A percentile compares a stretch with the other conserved stretches of the same genome.
phyloP scores from a whole-genome alignment of 345 rosid species.

The Psidium guajava region DNA sequence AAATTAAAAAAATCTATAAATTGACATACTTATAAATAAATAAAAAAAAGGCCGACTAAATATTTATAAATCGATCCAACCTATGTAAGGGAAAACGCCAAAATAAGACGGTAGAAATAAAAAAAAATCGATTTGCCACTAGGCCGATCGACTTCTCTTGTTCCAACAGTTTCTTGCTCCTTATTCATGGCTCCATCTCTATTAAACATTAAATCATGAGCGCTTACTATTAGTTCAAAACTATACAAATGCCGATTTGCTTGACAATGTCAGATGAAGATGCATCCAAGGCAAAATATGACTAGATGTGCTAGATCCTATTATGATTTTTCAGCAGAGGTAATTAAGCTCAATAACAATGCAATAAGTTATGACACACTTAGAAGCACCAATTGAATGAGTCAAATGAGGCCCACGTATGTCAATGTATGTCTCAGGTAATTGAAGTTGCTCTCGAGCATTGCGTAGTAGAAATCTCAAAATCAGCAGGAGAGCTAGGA shows the following conservation, averaged over 20 bases:
- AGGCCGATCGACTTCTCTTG: too few species aligned
- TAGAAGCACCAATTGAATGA: background rate
- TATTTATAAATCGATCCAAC: too few species aligned
- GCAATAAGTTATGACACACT: background rate
- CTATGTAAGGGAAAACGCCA: too few species aligned
- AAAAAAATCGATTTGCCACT: too few species aligned
- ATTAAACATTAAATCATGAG: too few species aligned
- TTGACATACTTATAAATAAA: too few species aligned
- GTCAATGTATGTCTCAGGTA: constrained; percentile 25
- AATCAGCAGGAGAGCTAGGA: constrained; percentile 64
- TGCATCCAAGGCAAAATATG: constrained; percentile 46
- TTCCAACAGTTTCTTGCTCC: too few species aligned
- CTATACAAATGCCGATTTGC: background rate
- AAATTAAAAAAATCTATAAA: too few species aligned
- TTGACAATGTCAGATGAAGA: constrained; percentile 42
- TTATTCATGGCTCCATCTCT: too few species aligned
- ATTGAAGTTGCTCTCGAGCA: constrained; percentile 71
- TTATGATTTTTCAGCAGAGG: constrained; percentile 73
- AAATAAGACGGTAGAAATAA: too few species aligned
- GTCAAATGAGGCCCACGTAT: background rate
- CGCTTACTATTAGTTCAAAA: background rate
- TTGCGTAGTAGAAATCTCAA: constrained; percentile 80
- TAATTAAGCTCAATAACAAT: background rate
- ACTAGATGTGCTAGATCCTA: constrained; percentile 46
- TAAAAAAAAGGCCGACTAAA: too few species aligned